Evolutionary conservation across 352 stramenopile genomes (phyloP).

Genomic region (Pythium coloratum): DNA sequence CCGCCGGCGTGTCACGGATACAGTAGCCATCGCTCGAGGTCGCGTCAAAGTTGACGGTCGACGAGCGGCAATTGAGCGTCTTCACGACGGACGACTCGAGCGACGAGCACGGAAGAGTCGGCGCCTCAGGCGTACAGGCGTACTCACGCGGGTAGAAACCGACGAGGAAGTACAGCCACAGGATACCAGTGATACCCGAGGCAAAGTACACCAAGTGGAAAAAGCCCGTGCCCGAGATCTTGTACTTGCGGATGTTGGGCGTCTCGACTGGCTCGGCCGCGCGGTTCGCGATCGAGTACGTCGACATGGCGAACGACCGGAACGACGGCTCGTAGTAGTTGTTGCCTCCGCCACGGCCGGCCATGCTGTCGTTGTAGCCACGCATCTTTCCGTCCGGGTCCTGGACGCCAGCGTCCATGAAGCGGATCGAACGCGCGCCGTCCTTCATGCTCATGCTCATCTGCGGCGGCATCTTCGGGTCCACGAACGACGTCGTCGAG

Average conservation of each 20-base stretch:
- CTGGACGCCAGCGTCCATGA: conserved; percentile 84
- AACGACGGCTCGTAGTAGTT: conserved; percentile 91
- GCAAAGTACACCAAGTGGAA: conserved; percentile 89
- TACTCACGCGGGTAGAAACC: conserved; percentile 86
- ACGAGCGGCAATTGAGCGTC: conserved; percentile 48
- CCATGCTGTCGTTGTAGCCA: conserved; percentile 81
- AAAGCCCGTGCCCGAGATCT: conserved; percentile 82
- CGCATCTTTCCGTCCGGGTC: conserved; percentile 84
- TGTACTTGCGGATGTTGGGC: conserved; percentile 91
- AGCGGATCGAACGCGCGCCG: conserved; percentile 74
- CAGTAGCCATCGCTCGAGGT: conserved; percentile 73
- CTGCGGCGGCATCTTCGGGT: conserved; percentile 82
- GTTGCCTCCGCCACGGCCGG: conserved; percentile 36
- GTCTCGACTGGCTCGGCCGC: conserved; percentile 85
- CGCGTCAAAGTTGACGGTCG: conserved; percentile 72
- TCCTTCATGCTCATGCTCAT: conserved; percentile 63
- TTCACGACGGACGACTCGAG: conserved; percentile 53
- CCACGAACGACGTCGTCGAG: conserved; percentile 86
- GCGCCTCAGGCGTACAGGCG: conserved; percentile 65
- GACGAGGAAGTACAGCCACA: conserved; percentile 81
- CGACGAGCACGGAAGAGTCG: conserved; percentile 63
- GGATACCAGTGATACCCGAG: conserved; percentile 56
- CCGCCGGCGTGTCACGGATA: conserved; percentile 62
- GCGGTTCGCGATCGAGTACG: conserved; percentile 88
- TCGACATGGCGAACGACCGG: conserved; percentile 88